Evolutionary conservation across 805 yeast genomes (phyloP), one percentile per base, ranked within the genome.

Genomic region (Wickerhamiella domercqiae): DNA sequence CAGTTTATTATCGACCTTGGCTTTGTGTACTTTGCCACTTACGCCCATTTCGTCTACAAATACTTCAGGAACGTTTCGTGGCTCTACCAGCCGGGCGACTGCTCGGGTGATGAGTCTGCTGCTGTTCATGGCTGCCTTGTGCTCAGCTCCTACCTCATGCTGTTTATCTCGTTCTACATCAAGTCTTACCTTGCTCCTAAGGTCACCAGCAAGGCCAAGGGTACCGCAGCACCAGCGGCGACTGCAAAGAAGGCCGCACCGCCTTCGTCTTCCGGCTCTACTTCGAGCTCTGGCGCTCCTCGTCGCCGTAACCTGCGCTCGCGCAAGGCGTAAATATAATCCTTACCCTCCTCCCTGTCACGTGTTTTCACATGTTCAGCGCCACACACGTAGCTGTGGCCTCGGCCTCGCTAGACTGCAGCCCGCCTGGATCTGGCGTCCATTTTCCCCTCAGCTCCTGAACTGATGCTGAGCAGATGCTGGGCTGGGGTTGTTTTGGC

Each of bases 11-110:
- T 87, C 54, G 98, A 87, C 61, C 71, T 87, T 55, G 73, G 68
- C 31, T 86, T 87, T 57, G 93, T 90, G 47, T 90, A 84, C 68
- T 84, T 81, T 60, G 94, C 95, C 36, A 78, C 94, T 39, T 87
- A 82, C 64, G 78, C 94, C 45, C 84, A 78, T 64, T 83, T 80
- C 57, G 86, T 90, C 29, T 66, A 66, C 57, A 69, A 67, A 43
- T 83, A 75, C 67, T 76, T 66, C 54, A 17, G 36, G 24, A 65
- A 67, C 38, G n/a, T n/a, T n/a, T 9, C 11, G 9, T 50, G 62
- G 44, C 60, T 86, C 56, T 95, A 95, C 41, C 73, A 80, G 62
- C 56, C 55, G 58, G 87, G 95, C 47, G 73, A 78, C 52, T 87
- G 98, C 63, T 71, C 79, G 54, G 98, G 98, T 47, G 77, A 84